Percentiles rank a stretch among this genome's conserved stretches.
Conservation (phyloP, 208 protist genomes). For the Acanthamoeba lenticulata region DNA sequence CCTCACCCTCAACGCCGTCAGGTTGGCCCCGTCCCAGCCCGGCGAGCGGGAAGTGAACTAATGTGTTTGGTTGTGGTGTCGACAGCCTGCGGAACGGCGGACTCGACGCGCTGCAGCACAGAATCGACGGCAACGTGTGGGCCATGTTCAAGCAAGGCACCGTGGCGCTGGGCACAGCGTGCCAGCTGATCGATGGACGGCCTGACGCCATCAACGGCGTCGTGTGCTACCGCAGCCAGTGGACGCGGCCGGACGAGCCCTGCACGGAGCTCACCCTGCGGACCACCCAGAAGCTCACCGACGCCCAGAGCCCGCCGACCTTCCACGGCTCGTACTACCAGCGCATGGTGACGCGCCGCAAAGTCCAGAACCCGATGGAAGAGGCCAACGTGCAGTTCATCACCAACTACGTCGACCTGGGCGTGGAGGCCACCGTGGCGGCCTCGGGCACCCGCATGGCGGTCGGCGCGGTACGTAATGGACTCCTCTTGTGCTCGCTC, state of each 20-base stretch:
- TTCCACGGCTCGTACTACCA: conserved; percentile 43
- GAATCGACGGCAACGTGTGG: neutral
- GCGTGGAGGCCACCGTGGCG: neutral
- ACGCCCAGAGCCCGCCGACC: neutral
- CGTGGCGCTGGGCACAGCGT: neutral
- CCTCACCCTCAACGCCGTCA: neutral
- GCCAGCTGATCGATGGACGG: neutral
- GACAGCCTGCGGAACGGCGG: neutral
- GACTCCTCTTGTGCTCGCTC: neutral
- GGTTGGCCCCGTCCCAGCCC: neutral
- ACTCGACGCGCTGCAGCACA: neutral
- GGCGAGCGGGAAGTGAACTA: neutral
- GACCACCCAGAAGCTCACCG: neutral
- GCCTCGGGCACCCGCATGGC: neutral
- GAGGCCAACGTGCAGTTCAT: neutral
- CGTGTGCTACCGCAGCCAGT: neutral
- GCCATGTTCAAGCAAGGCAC: neutral
- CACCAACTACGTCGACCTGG: conserved; percentile 35
- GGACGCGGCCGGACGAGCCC: neutral
- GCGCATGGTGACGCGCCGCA: neutral
- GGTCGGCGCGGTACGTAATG: neutral
- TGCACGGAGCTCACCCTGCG: conserved; percentile 9
- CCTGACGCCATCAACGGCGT: neutral
- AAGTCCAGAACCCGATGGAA: conserved; percentile 10
- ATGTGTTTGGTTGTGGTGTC: too few species aligned